Conservation (phyloP, 495 filamentous ascomycete species). For the Aspergillus cristatus region DNA sequence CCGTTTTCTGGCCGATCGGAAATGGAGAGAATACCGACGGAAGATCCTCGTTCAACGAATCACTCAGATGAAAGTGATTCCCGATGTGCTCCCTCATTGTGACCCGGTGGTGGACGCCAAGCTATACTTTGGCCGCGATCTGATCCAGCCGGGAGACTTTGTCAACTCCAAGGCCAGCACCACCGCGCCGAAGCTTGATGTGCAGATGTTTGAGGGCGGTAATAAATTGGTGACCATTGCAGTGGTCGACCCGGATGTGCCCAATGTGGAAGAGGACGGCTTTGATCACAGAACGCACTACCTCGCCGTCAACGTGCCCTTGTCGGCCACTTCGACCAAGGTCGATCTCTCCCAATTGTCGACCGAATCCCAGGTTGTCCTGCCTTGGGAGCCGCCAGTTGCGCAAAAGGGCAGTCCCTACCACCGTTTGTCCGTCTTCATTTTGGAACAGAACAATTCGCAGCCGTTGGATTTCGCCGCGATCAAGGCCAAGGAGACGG, state of each 20-base stretch:
- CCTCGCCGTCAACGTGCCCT: conserved; percentile 59
- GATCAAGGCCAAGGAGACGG: conserved; percentile 42
- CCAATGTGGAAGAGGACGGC: conserved; percentile 61
- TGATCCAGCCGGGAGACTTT: conserved; percentile 65
- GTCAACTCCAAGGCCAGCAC: conserved; percentile 64
- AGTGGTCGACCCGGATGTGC: conserved; percentile 86
- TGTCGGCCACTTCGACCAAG: conserved; percentile 45
- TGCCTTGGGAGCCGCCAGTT: conserved; percentile 77
- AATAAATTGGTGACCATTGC: conserved; percentile 74
- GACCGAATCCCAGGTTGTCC: conserved; percentile 51
- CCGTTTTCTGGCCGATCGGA: conserved; percentile 73
- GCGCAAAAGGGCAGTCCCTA: conserved; percentile 88
- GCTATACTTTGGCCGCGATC: conserved; percentile 61
- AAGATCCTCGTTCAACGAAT: conserved; percentile 78
- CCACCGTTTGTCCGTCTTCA: conserved; percentile 75
- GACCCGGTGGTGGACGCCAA: conserved; percentile 70
- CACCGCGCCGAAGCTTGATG: conserved; percentile 58
- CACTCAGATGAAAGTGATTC: conserved; percentile 76
- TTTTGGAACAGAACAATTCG: conserved; percentile 67
- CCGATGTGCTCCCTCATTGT: conserved; percentile 83
- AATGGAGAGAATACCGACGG: conserved; percentile 77
- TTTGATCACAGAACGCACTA: conserved; percentile 81
- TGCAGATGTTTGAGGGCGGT: conserved; percentile 77
- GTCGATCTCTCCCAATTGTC: conserved; percentile 43
- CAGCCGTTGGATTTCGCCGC: conserved; percentile 48